Evolutionary conservation across 345 rosid genomes (phyloP).

Genomic region (Aquilaria yunnanensis): DNA sequence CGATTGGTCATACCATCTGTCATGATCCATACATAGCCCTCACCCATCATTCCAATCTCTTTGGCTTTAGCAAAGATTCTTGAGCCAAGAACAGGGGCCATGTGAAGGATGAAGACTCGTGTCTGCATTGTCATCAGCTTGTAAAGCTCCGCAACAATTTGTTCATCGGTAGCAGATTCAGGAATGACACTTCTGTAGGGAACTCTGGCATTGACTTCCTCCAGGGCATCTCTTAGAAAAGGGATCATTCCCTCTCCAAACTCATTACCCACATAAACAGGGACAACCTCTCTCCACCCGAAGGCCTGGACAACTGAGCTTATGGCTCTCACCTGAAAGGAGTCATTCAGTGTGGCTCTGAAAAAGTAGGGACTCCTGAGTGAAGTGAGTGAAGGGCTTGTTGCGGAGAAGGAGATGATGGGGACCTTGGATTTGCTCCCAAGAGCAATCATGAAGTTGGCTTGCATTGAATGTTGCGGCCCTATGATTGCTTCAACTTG

Average conservation of each 20-base stretch:
- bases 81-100: conserved; percentile 22
- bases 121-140: conserved; percentile 39
- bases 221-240: conserved; percentile 32
- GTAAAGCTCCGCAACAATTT: conserved; percentile 37
- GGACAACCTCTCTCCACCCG: conserved; percentile 45
- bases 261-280: conserved; percentile 32
- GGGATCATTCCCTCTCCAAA: conserved; percentile 42
- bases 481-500: conserved; percentile 45
- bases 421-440: conserved; percentile 37
- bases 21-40: conserved; percentile 41
- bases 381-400: conserved; percentile 38
- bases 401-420: conserved; percentile 31
- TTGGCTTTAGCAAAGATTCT: conserved; percentile 32
- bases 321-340: conserved; percentile 33
- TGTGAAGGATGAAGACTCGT: conserved; percentile 48
- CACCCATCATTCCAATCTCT: conserved; percentile 40
- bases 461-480: conserved; percentile 28
- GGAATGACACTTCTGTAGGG: conserved; percentile 39
- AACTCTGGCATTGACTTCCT: conserved; percentile 25
- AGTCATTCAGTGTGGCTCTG: conserved; percentile 26
- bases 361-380: conserved; percentile 35
- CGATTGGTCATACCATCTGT: conserved; percentile 24
- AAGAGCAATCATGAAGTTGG: conserved; percentile 30
- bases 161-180: conserved; percentile 28
- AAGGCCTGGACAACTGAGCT: conserved; percentile 26